A percentile compares a stretch with the other conserved stretches of the same genome.
phyloP scores from a whole-genome alignment of 2,329 filamentous ascomycete genomes.

The Ophiostoma sp. region DNA sequence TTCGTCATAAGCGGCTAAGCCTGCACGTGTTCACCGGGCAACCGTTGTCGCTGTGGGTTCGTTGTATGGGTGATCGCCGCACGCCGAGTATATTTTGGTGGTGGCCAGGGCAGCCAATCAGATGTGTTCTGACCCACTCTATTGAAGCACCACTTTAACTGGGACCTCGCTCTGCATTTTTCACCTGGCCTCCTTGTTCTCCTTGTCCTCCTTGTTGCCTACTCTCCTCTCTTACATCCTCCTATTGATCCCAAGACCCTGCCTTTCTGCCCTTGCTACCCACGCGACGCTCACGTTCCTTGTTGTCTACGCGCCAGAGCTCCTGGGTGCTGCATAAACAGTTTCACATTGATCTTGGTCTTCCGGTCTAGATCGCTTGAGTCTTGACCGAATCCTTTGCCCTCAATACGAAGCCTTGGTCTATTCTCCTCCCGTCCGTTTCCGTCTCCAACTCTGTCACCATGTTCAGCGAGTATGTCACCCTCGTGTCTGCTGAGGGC shows the following conservation, averaged over 20 bases:
- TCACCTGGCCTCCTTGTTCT: neutral
- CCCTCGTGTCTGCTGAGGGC: constrained; percentile 67
- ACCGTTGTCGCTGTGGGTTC: constrained; percentile 21
- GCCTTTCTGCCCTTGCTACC: neutral
- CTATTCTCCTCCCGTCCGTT: neutral
- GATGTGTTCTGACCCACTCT: neutral
- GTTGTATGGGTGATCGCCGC: constrained; percentile 13
- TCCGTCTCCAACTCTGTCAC: neutral
- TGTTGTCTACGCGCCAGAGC: neutral
- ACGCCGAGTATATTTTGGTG: neutral
- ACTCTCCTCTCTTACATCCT: no score
- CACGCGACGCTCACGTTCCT: constrained; percentile 13
- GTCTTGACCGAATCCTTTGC: neutral
- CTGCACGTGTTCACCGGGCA: constrained; percentile 24
- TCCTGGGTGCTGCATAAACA: constrained; percentile 9
- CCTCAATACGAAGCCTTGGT: no score
- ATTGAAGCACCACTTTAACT: constrained; percentile 1
- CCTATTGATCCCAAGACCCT: neutral
- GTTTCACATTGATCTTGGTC: neutral
- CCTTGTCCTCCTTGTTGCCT: neutral
- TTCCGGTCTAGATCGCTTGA: neutral
- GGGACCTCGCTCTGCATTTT: neutral
- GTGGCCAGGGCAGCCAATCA: neutral
- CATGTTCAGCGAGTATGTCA: constrained; percentile 61
- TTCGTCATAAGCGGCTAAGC: constrained; percentile 19